Evolutionary conservation across 164 flowering plant genomes (phyloP).

Genomic region (Stephania yunnanensis): DNA sequence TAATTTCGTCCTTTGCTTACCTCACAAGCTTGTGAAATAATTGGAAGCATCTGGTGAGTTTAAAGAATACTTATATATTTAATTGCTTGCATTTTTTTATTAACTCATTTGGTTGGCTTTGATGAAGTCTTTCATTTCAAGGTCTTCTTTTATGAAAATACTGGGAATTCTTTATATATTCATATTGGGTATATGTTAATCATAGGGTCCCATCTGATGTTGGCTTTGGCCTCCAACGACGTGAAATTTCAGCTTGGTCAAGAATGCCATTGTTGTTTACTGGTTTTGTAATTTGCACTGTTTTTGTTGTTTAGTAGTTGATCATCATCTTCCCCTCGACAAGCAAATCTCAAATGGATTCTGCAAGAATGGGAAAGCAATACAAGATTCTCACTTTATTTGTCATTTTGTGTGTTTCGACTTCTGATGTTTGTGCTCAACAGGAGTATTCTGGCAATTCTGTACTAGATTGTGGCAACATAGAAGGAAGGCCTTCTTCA

Average conservation of each 20-base stretch:
- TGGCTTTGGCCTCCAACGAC: background rate
- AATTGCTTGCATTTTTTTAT: background rate
- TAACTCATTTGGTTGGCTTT: background rate
- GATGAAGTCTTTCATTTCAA: background rate
- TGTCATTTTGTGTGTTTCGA: background rate
- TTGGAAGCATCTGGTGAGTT: background rate
- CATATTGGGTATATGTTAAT: background rate
- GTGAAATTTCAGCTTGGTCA: constrained; percentile 9
- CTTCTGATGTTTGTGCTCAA: constrained; percentile 23
- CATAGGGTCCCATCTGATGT: constrained; percentile 1
- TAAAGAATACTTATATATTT: constrained; percentile 1
- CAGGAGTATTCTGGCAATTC: constrained; percentile 37
- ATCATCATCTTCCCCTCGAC: background rate
- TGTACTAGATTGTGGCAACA: constrained; percentile 19
- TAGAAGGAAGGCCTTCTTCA: constrained; percentile 10
- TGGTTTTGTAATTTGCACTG: background rate
- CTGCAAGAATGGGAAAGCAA: constrained; percentile 10
- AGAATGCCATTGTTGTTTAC: background rate
- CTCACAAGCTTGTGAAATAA: background rate
- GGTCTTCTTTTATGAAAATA: background rate
- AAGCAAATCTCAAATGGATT: background rate
- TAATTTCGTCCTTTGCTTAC: background rate
- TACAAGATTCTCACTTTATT: constrained; percentile 17
- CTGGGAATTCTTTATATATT: background rate
- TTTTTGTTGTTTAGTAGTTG: background rate